Base-by-base conservation (phyloP, 1,139 yeast genomes). In the Pichia sp. region DNA sequence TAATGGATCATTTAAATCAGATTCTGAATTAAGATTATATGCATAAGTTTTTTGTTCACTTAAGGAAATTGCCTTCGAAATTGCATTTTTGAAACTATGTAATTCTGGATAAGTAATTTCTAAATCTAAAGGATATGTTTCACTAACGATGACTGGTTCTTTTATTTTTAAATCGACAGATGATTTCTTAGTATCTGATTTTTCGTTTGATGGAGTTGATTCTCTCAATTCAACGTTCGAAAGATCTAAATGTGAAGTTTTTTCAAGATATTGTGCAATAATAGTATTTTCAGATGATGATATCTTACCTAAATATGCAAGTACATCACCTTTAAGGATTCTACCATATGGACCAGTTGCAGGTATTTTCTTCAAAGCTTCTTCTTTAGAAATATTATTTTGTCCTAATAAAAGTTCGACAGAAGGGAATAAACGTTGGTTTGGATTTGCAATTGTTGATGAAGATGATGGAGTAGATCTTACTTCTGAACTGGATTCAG, bases 271-370 rank as follows among this genome's bases (percentile, higher is more conserved):
- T 36, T 75, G 66, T 9, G 86, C 70, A 46, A 90, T 70, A 25
- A 66, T 61, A 24, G 65, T 62, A 28, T 82, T 78, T 11, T 80
- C 67, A 7, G 74, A 78, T 41, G 68, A 58, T 16, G 84, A 64
- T 48, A 90, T 85, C 51, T 75, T 64, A 27, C 97, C 97, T 47
- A 90, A 63, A 60, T 78, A 80, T 1, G 95, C 94, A 54, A 90
- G 73, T 1, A 90, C 87, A 62, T 92, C 98, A 51, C 97, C 97
- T 68, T 85, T 86, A 54, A 89, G 71, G 42, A 92, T 63, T 58
- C 96, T 76, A 22, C 97, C 97, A 49, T 80, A 74, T 32, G 95
- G 95, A 12, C 97, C 98, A 1, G 96, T 74, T 7, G 97, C 95
- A 31, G 76, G 71, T 55, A 92, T 87, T 53, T 82, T 78, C 22